Evolutionary conservation across 2,329 filamentous ascomycete genomes (phyloP).

Genomic region (Diaporthe longicolla): DNA sequence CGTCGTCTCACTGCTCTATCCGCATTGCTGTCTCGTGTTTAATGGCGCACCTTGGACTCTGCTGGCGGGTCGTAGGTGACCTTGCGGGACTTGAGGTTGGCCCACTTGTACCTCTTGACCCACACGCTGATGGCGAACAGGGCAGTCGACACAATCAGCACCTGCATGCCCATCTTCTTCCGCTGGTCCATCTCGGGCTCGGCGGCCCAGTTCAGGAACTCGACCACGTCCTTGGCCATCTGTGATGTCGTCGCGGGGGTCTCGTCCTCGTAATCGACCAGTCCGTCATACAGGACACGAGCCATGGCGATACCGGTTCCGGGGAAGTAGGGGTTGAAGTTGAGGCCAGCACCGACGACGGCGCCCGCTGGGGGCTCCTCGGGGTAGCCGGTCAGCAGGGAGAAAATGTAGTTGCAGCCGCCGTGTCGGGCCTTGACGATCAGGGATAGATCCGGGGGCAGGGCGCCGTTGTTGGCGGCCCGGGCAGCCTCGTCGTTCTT

Average conservation of each 20-base stretch:
- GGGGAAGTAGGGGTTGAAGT: constrained; percentile 99
- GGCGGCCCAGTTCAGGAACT: constrained; percentile 99
- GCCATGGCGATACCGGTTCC: constrained; percentile 99
- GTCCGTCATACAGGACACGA: constrained; percentile 95
- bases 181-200: constrained; percentile 99
- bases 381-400: constrained; percentile 94
- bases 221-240: constrained; percentile 99
- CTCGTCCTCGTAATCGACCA: constrained; percentile 98
- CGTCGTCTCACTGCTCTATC: constrained; percentile 34
- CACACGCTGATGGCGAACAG: constrained; percentile 92
- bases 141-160: constrained; percentile 82
- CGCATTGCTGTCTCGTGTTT: constrained; percentile 47
- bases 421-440: constrained; percentile 98
- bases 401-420: constrained; percentile 99
- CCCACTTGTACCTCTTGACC: constrained; percentile 99
- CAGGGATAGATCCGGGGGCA: constrained; percentile 96
- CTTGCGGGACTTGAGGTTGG: constrained; percentile 95
- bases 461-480: constrained; percentile 97
- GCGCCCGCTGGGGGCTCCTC: constrained; percentile 95
- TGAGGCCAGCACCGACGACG: constrained; percentile 87
- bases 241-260: constrained; percentile 96
- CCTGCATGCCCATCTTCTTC: constrained; percentile 99
- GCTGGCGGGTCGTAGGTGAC: constrained; percentile 86
- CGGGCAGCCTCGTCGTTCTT: constrained; percentile 99
- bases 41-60: constrained; percentile 63